Base-by-base conservation (phyloP, 768 basidiomycete species). In the Tricholoma saponaceum region DNA sequence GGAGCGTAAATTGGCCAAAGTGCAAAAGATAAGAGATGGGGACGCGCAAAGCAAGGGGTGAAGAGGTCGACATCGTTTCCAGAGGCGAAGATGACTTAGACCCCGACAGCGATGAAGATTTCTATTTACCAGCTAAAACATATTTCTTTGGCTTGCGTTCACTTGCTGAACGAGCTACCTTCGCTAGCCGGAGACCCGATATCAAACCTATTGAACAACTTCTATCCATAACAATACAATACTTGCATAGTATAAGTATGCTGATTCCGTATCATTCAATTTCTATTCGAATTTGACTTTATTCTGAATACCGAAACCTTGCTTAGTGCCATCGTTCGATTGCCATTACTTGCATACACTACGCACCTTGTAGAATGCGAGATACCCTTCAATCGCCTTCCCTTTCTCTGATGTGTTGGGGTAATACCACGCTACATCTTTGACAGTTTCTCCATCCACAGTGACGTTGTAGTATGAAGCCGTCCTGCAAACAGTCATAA, bases 301-400 rank as follows among this genome's bases (percentile, higher is more conserved):
- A 62, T 70, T 75, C 75, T 79, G 57, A 6, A 8, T 58, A 28
- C 23, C 12, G n/a, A 26, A n/a, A 6, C 16, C 23, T 14, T 39
- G n/a, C 50, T 12, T 30, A 41, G 50, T 10, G 56, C 13, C 37
- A 14, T 30, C 22, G 18, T 28, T 28, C 26, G 13, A 18, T n/a
- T n/a, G 20, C 28, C 10, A 23, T 39, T 22, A 14, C 20, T n/a
- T n/a, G n/a, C n/a, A 8, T 57, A 41, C 5, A 25, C 22, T 16
- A 50, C 59, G 56, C 46, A 83, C 89, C 79, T 90, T 90, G 76
- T 92, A 89, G 67, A 92, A 91, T 0, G 90, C 91, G 20, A 91
- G 76, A 65, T 85, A 83, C 9, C 76, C 76, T 68, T 87, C 79
- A 65, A 92, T 87, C 5, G 79, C 66, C 50, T 81, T 75, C 0